phyloP scores from a whole-genome alignment of 345 rosid genomes.

The Salix caprea region DNA sequence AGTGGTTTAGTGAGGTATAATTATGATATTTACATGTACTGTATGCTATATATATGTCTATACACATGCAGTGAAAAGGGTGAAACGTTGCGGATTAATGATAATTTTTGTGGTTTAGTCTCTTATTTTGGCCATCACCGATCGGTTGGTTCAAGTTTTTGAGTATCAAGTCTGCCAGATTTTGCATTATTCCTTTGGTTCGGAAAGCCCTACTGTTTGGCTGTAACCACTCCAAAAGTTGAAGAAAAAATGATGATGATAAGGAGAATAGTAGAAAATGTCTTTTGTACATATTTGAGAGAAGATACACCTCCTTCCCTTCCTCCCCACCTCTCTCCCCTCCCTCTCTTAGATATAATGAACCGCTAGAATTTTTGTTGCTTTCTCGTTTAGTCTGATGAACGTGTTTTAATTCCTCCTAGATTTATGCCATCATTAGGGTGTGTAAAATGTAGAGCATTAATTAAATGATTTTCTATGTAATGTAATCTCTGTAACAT shows the following conservation, averaged over 20 bases:
- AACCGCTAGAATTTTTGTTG: neutral
- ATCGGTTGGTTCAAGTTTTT: neutral
- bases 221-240: neutral
- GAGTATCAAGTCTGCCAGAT: neutral
- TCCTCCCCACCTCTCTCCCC: neutral
- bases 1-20: slow-evolving; percentile 25
- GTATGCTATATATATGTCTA: neutral
- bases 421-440: neutral
- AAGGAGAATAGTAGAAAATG: neutral
- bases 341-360: neutral
- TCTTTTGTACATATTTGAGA: neutral
- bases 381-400: neutral
- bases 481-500: neutral
- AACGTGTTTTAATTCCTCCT: neutral
- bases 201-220: neutral
- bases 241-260: neutral
- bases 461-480: neutral
- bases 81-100: neutral
- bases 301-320: neutral
- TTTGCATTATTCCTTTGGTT: neutral
- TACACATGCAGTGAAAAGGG: neutral
- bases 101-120: no score
- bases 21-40: neutral
- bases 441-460: neutral
- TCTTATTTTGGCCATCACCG: neutral